These are phyloP conservation scores for Verticillium klebahnii DNA, from an alignment of 2,329 filamentous ascomycete species.

Conservation along the genomic window DNA sequence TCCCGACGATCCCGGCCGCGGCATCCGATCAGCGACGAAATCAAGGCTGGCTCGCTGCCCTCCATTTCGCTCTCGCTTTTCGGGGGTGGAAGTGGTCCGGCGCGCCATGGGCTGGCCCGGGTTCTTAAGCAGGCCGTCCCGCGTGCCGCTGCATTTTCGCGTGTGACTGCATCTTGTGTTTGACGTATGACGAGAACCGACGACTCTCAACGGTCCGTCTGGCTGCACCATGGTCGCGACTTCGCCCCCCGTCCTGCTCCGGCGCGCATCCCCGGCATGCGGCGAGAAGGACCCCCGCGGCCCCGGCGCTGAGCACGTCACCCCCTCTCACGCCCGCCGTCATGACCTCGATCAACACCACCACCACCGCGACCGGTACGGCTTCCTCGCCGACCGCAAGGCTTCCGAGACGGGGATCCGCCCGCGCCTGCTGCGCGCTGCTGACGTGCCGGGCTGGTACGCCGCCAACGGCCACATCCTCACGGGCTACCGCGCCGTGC, in stretches of 20 bases:
- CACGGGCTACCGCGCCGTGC: constrained; percentile 37
- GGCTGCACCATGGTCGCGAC: background rate
- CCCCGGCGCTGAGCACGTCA: background rate
- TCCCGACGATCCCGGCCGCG: background rate
- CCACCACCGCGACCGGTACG: background rate
- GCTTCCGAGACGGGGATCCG: background rate
- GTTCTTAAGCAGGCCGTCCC: background rate
- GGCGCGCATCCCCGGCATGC: background rate
- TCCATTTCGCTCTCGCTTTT: background rate
- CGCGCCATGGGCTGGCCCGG: background rate
- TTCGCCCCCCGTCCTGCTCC: background rate
- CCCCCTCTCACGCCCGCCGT: background rate
- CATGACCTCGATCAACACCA: background rate
- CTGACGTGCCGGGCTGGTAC: constrained; percentile 36
- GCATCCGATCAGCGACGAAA: background rate
- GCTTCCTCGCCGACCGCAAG: background rate
- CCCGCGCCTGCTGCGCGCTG: constrained; percentile 12
- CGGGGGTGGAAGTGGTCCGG: background rate
- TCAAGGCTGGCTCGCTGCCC: background rate
- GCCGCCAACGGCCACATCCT: constrained; percentile 35
- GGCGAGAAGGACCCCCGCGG: background rate
- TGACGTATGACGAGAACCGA: too few relatives aligned
- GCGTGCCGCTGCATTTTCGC: background rate
- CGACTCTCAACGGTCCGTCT: background rate
- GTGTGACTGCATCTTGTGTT: background rate